Percentiles rank a stretch among this genome's conserved stretches.
These are phyloP conservation scores for Onygenales sp. DNA, from an alignment of 2,329 filamentous ascomycete genomes.

Conservation along the genomic window DNA sequence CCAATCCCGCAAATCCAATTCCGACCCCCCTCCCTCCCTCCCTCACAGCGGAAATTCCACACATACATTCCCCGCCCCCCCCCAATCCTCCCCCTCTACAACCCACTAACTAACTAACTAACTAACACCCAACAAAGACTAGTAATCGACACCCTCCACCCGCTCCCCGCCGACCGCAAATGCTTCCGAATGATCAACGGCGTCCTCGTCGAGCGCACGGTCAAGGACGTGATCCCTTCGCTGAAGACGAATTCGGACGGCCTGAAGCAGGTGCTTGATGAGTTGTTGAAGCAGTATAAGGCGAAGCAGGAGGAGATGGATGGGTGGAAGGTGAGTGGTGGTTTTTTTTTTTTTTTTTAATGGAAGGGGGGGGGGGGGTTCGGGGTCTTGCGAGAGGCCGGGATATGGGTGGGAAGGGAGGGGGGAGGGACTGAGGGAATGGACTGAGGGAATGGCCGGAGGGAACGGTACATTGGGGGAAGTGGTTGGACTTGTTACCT, in stretches of 20 bases:
- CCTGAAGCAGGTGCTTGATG: conserved; percentile 85
- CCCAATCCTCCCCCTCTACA: not conserved
- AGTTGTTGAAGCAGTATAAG: conserved; percentile 95
- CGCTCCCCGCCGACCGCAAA: conserved; percentile 75
- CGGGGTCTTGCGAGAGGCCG: too few relatives aligned
- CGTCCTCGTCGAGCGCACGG: conserved; percentile 85
- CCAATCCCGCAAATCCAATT: not conserved
- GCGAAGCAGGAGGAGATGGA: conserved; percentile 89
- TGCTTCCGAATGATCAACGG: conserved; percentile 99
- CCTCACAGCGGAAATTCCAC: not conserved
- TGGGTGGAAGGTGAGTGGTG: conserved; percentile 78
- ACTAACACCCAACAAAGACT: conserved; percentile 48
- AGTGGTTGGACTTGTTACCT: too few relatives aligned
- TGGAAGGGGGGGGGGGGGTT: not conserved
- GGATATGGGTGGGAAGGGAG: too few relatives aligned
- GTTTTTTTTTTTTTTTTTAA: not conserved
- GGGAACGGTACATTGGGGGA: too few relatives aligned
- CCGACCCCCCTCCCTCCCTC: conserved; percentile 5
- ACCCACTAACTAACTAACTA: conserved; percentile 6
- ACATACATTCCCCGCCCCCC: not conserved
- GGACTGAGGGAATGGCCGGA: too few relatives aligned
- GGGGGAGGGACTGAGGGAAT: too few relatives aligned
- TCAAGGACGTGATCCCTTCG: conserved; percentile 83
- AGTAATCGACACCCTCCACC: conserved; percentile 82
- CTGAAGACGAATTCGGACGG: conserved; percentile 91